phyloP scores from a whole-genome alignment of 768 basidiomycete species.

The Punctularia strigosozonata region DNA sequence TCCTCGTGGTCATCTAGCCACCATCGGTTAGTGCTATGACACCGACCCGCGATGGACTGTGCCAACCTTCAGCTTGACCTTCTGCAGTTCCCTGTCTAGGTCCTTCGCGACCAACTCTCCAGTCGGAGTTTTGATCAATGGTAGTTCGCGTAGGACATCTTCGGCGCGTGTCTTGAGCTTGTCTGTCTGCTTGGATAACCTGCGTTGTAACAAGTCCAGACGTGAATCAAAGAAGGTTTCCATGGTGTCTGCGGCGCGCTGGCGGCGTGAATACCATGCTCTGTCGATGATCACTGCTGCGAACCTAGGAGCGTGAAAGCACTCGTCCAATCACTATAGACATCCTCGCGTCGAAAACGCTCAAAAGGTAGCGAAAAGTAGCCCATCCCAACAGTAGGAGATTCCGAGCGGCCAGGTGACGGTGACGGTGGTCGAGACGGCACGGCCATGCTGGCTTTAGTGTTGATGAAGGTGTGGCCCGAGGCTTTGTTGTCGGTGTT shows the following conservation, averaged over 20 bases:
- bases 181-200: constrained; percentile 79
- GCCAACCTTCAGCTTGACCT: constrained; percentile 72
- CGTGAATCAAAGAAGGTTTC: constrained; percentile 95
- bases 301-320: constrained; percentile 81
- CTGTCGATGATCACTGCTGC: constrained; percentile 9
- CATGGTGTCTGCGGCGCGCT: constrained; percentile 57
- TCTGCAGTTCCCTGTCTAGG: constrained; percentile 76
- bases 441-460: constrained; percentile 8
- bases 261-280: neutral
- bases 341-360: constrained; percentile 62
- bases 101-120: constrained; percentile 64
- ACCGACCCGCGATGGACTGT: constrained; percentile 6
- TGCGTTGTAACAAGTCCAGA: constrained; percentile 71
- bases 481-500: no score
- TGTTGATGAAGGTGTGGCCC: no score
- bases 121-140: constrained; percentile 44
- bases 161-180: constrained; percentile 74
- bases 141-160: constrained; percentile 34
- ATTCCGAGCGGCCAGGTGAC: constrained; percentile 17
- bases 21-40: neutral
- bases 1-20: constrained; percentile 64
- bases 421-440: constrained; percentile 28
- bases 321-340: constrained; percentile 64
- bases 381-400: constrained; percentile 22
- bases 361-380: constrained; percentile 66